phyloP scores from a whole-genome alignment of 164 flowering plant species.

The Stephania yunnanensis region DNA sequence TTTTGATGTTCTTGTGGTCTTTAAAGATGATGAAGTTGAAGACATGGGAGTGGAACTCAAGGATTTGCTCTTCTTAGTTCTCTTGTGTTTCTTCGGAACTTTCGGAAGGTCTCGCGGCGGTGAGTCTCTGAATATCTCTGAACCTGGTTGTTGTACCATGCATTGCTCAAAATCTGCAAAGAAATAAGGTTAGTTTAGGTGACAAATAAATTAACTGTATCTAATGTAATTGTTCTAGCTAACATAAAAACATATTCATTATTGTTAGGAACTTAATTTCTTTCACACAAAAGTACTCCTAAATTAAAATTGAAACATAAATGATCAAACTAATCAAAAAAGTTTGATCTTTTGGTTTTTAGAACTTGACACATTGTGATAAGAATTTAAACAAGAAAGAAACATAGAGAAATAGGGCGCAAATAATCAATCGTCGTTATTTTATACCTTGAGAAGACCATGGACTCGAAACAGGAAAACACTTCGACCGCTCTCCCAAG shows the following conservation, averaged over 20 bases:
- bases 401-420: neutral
- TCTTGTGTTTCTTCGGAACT: slow-evolving; percentile 21
- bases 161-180: slow-evolving; percentile 32
- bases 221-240: too few species aligned
- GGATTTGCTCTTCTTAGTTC: slow-evolving; percentile 18
- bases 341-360: neutral
- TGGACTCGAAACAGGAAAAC: slow-evolving; percentile 23
- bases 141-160: slow-evolving; percentile 14
- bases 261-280: too few species aligned
- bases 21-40: slow-evolving; percentile 16
- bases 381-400: neutral
- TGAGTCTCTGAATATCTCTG: slow-evolving; percentile 21
- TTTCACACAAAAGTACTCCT: neutral
- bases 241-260: too few species aligned
- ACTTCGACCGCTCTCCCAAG: slow-evolving; percentile 27
- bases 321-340: neutral
- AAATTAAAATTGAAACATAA: neutral
- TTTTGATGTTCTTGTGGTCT: slow-evolving; percentile 12
- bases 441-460: slow-evolving; percentile 55
- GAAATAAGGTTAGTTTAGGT: neutral
- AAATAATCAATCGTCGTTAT: neutral
- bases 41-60: slow-evolving; percentile 9
- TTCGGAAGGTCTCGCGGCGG: slow-evolving; percentile 20
- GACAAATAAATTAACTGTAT: neutral
- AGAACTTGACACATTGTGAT: neutral